Evolutionary conservation across 2,329 filamentous ascomycete genomes (phyloP).

Genomic region (Parastagonospora nodorum): DNA sequence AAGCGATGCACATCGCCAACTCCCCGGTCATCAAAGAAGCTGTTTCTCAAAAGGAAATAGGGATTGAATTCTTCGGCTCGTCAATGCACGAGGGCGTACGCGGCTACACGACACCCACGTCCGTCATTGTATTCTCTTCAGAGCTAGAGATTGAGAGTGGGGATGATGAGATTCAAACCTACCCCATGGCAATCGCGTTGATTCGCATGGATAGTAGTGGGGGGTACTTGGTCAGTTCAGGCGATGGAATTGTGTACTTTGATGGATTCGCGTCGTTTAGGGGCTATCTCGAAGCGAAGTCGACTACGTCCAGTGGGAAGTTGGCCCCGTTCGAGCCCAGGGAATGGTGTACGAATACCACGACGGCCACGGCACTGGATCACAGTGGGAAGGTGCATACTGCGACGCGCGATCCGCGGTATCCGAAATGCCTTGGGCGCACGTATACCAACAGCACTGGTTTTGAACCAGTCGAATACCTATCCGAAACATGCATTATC

Average conservation of each 20-base stretch:
- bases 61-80: constrained; percentile 24
- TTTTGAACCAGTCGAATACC: constrained; percentile 27
- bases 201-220: constrained; percentile 13
- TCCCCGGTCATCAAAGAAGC: background rate
- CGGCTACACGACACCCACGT: constrained; percentile 13
- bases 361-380: constrained; percentile 27
- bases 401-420: constrained; percentile 28
- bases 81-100: constrained; percentile 25
- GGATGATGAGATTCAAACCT: constrained; percentile 1
- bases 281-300: background rate
- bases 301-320: background rate
- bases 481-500: constrained; percentile 26
- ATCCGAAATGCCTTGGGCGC: constrained; percentile 30
- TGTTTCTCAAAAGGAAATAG: background rate
- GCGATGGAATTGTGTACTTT: background rate
- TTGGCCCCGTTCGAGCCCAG: constrained; percentile 8
- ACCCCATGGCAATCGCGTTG: constrained; percentile 3
- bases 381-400: constrained; percentile 24
- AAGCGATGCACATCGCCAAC: constrained; percentile 8
- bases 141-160: constrained; percentile 9
- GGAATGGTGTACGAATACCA: constrained; percentile 21
- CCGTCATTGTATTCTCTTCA: constrained; percentile 16
- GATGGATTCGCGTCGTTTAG: background rate
- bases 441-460: constrained; percentile 1
- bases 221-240: background rate